Percentiles rank a stretch among this genome's conserved stretches.
phyloP scores from a whole-genome alignment of 176 grass and related monocot genomes.

The Eleusine coracana region DNA sequence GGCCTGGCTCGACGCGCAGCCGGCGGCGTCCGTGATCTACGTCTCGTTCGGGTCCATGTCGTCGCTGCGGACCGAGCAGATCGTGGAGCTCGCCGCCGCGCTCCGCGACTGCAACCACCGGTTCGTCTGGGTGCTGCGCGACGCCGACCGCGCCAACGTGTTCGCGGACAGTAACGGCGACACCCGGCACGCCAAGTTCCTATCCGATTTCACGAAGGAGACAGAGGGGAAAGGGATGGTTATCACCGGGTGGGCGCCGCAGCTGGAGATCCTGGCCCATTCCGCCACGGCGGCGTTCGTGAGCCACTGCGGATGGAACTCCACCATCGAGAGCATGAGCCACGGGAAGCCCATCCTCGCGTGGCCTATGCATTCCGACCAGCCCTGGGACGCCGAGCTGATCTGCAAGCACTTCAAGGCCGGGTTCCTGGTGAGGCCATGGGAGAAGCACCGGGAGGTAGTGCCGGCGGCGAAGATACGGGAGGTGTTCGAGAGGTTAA shows the following conservation, averaged over 20 bases:
- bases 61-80: conserved; percentile 38
- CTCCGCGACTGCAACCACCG: conserved; percentile 46
- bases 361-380: conserved; percentile 75
- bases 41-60: conserved; percentile 60
- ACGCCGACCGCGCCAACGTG: conserved; percentile 56
- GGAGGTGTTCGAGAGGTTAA: conserved; percentile 23
- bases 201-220: conserved; percentile 19
- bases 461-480: conserved; percentile 22
- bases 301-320: conserved; percentile 91
- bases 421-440: conserved; percentile 42
- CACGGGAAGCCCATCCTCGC: conserved; percentile 54
- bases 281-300: conserved; percentile 57
- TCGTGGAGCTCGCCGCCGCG: conserved; percentile 53
- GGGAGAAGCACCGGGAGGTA: conserved; percentile 26
- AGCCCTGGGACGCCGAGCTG: conserved; percentile 45
- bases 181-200: conserved; percentile 19
- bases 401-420: conserved; percentile 27
- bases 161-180: conserved; percentile 18
- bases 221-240: conserved; percentile 46
- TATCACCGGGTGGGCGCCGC: conserved; percentile 74
- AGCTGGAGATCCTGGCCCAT: conserved; percentile 75
- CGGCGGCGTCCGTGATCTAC: conserved; percentile 53
- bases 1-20: conserved; percentile 55
- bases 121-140: conserved; percentile 76
- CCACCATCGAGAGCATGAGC: conserved; percentile 71